Conservation (phyloP, 2,329 filamentous ascomycete genomes). For the Onygenales sp. region DNA sequence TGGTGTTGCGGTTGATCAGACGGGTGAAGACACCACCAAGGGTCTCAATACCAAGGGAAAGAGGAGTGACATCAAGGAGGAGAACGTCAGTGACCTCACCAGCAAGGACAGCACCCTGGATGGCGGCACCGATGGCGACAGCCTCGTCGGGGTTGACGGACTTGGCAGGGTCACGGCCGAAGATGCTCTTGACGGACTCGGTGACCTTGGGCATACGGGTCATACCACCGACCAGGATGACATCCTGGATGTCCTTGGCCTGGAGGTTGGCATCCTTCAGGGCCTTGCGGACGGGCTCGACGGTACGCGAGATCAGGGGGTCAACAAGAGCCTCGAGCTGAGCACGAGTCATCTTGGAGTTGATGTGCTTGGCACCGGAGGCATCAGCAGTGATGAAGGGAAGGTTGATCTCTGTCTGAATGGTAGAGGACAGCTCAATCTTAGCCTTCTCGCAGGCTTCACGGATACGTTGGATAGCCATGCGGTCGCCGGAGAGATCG, state of each 20-base stretch:
- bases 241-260: conserved; percentile 91
- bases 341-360: conserved; percentile 82
- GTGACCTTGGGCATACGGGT: conserved; percentile 98
- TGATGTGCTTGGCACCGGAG: conserved; percentile 96
- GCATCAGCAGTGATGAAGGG: conserved; percentile 97
- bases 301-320: conserved; percentile 73
- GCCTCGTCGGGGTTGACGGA: conserved; percentile 98
- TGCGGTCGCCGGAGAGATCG: conserved; percentile 83
- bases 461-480: conserved; percentile 98
- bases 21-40: conserved; percentile 96
- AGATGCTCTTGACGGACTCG: conserved; percentile 93
- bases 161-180: conserved; percentile 93
- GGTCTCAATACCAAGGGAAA: conserved; percentile 97
- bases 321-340: conserved; percentile 92
- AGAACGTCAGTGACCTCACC: conserved; percentile 95
- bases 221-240: conserved; percentile 98
- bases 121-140: conserved; percentile 92
- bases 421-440: conserved; percentile 92
- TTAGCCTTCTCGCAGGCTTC: conserved; percentile 99
- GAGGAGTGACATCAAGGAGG: conserved; percentile 87
- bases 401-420: conserved; percentile 95
- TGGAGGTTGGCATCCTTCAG: conserved; percentile 89
- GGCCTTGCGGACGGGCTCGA: conserved; percentile 91
- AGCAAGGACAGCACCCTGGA: conserved; percentile 92
- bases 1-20: conserved; percentile 98